Conservation (phyloP, 2,329 filamentous ascomycete genomes). For the Ceratocystis cubensis region DNA sequence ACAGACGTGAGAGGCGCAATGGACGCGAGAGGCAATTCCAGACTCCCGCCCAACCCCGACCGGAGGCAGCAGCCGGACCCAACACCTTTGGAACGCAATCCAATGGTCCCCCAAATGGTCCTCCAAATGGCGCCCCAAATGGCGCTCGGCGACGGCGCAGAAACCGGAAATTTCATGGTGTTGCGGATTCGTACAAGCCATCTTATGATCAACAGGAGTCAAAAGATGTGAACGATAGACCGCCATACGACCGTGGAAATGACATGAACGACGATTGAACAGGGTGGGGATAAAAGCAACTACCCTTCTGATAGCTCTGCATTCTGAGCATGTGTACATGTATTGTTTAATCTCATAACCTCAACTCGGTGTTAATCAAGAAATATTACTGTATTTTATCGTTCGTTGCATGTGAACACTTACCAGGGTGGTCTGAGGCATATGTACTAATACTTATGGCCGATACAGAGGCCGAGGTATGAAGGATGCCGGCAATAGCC, state of each 20-base stretch:
- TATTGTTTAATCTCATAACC: not conserved
- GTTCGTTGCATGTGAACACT: conserved; percentile 3
- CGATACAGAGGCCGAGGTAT: conserved; percentile 12
- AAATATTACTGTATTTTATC: not conserved
- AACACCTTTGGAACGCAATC: not conserved
- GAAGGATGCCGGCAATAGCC: conserved; percentile 17
- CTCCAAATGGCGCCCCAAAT: not conserved
- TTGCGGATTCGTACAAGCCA: conserved; percentile 20
- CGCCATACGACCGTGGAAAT: not conserved
- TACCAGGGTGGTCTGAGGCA: not conserved
- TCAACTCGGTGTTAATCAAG: not conserved
- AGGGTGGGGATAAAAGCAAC: not conserved
- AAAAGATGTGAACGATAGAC: not conserved
- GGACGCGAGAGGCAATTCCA: not conserved
- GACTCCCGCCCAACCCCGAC: not conserved
- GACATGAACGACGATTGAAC: not conserved
- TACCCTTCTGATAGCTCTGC: not conserved
- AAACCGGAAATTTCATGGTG: conserved; percentile 10
- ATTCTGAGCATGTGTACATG: not conserved
- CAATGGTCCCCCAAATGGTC: not conserved
- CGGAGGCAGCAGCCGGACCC: not conserved
- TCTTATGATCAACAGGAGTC: conserved; percentile 3
- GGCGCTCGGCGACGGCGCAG: conserved; percentile 2
- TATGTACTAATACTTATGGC: conserved; percentile 15
- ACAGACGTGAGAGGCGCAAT: not conserved